Evolutionary conservation across 805 yeast genomes (phyloP).

Genomic region (Debaryomyces castellii): DNA sequence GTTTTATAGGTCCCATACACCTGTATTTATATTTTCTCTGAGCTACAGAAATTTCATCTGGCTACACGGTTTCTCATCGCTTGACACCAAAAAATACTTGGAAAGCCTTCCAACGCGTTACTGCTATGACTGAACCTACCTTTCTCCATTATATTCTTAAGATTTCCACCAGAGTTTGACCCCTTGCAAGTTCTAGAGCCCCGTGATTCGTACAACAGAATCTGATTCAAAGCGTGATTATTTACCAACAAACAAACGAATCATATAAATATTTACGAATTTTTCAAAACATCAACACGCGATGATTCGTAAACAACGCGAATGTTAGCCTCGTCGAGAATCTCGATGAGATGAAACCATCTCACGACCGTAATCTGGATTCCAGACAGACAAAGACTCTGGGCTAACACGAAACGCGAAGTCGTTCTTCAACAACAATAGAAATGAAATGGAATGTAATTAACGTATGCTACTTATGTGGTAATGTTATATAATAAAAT

Average conservation of each 20-base stretch:
- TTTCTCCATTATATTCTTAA: not conserved
- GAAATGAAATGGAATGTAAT: not conserved
- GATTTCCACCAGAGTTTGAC: not conserved
- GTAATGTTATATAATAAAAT: not conserved
- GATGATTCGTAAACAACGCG: conserved; percentile 2
- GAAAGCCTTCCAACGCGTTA: not conserved
- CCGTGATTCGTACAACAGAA: not conserved
- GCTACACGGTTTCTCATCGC: not conserved
- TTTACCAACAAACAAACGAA: not conserved
- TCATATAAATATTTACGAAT: not conserved
- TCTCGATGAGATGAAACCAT: not conserved
- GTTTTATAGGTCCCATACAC: no score
- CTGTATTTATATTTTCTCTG: not conserved
- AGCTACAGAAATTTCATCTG: not conserved
- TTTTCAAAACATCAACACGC: conserved; percentile 3
- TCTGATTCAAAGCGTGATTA: not conserved
- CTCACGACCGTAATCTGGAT: not conserved
- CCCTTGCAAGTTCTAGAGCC: not conserved
- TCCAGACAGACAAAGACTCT: not conserved
- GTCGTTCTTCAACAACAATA: not conserved
- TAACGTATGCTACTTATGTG: not conserved
- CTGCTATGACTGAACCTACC: not conserved
- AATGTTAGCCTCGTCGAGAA: not conserved
- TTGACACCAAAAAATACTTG: not conserved
- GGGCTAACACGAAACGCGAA: not conserved